Conservation (phyloP, 805 yeast genomes). For the Saccharomyces mikatae region DNA sequence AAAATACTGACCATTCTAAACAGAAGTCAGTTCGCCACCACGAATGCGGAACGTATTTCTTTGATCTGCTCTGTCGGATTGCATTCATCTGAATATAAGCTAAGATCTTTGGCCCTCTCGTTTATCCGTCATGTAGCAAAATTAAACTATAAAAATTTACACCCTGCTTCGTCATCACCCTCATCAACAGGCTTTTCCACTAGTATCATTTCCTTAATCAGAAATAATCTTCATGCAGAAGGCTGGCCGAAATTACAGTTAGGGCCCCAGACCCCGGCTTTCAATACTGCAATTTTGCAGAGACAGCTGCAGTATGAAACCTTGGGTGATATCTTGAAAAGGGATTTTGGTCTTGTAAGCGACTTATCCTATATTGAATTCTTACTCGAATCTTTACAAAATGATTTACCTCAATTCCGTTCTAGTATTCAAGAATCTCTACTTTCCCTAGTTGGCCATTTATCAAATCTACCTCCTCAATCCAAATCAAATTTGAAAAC, state of each 20-base stretch:
- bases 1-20: conserved; percentile 43
- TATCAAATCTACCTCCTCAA: conserved; percentile 33
- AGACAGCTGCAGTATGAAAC: conserved; percentile 71
- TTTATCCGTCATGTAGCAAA: conserved; percentile 57
- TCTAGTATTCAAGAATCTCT: conserved; percentile 66
- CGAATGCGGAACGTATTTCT: conserved; percentile 32
- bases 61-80: conserved; percentile 54
- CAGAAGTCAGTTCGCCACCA: conserved; percentile 47
- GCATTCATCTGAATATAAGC: conserved; percentile 40
- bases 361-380: conserved; percentile 53
- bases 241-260: conserved; percentile 52
- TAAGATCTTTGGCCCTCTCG: conserved; percentile 50
- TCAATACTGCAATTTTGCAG: conserved; percentile 36
- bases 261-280: conserved; percentile 28
- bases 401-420: conserved; percentile 55
- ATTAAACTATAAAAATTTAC: conserved; percentile 19
- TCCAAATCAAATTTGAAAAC: conserved; percentile 38
- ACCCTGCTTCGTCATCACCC: conserved; percentile 4
- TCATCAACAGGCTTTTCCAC: conserved; percentile 25
- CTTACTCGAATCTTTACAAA: conserved; percentile 58
- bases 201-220: conserved; percentile 45
- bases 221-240: conserved; percentile 43
- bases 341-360: conserved; percentile 35
- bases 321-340: conserved; percentile 54
- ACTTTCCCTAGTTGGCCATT: conserved; percentile 45